Conservation (phyloP, 257 asterid species). For the Lavandula angustifolia region DNA sequence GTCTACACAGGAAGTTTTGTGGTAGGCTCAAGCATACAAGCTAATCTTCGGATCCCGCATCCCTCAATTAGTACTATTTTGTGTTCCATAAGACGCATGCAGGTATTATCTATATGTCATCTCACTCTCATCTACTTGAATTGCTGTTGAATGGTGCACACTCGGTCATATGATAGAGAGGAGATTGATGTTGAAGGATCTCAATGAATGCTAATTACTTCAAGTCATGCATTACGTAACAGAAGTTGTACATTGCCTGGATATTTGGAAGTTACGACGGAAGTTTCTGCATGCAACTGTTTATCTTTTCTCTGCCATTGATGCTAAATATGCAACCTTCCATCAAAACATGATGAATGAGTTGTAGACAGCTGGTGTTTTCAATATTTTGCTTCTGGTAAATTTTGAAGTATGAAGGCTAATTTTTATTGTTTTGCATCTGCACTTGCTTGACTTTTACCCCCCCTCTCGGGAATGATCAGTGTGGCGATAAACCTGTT, state of each 20-base stretch:
- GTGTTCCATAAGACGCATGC: slow-evolving; percentile 59
- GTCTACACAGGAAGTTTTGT: slow-evolving; percentile 52
- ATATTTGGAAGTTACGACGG: slow-evolving; percentile 15
- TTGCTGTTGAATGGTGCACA: slow-evolving; percentile 17
- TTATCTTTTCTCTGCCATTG: slow-evolving; percentile 1
- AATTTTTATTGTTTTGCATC: slow-evolving; percentile 28
- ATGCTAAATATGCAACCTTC: slow-evolving; percentile 6
- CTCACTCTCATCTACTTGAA: slow-evolving; percentile 16
- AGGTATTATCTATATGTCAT: slow-evolving; percentile 44
- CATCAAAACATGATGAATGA: slow-evolving; percentile 20
- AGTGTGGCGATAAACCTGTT: slow-evolving; percentile 64
- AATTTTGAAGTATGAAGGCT: slow-evolving; percentile 11
- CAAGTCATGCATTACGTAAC: not conserved
- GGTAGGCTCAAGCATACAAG: slow-evolving; percentile 67
- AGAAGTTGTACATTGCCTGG: not conserved
- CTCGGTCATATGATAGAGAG: slow-evolving; percentile 14
- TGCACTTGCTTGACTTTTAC: slow-evolving; percentile 30
- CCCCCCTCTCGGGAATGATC: slow-evolving; percentile 36
- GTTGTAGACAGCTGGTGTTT: slow-evolving; percentile 7
- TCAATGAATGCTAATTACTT: not conserved
- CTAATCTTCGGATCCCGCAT: slow-evolving; percentile 64
- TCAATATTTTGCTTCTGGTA: slow-evolving; percentile 3
- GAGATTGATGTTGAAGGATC: slow-evolving; percentile 4
- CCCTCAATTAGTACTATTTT: slow-evolving; percentile 47
- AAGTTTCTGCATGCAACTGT: slow-evolving; percentile 21